Conservation (phyloP, 2,329 filamentous ascomycete genomes). For the Diaporthe batatas region DNA sequence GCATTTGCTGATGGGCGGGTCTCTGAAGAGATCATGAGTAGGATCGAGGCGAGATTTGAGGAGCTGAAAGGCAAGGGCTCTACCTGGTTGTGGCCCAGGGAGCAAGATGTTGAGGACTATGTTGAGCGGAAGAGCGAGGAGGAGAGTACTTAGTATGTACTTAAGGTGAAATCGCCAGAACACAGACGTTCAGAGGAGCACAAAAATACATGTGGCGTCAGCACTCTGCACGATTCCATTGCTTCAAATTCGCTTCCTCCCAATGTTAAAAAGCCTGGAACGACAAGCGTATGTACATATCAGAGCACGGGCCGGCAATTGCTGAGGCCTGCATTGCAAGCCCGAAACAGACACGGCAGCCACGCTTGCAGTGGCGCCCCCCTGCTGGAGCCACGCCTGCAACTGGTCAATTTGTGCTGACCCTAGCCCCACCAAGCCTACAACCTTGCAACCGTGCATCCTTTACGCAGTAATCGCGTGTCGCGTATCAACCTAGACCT, state of each 20-base stretch:
- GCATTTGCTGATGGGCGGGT: conserved; percentile 61
- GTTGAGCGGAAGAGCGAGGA: conserved; percentile 36
- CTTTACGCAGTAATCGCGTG: neutral
- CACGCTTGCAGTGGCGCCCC: neutral
- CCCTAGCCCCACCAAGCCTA: neutral
- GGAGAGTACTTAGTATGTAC: neutral
- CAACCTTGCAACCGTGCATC: neutral
- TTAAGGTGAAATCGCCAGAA: neutral
- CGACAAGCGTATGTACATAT: neutral
- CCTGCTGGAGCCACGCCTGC: neutral
- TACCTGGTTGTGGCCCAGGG: conserved; percentile 55
- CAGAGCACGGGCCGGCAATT: neutral
- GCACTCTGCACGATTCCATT: neutral
- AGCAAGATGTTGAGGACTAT: conserved; percentile 53
- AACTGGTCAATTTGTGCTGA: conserved; percentile 9
- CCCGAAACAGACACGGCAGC: neutral
- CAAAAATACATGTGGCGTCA: too few relatives aligned
- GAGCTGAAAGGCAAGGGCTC: conserved; percentile 47
- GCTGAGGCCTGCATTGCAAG: neutral
- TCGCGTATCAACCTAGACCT: neutral
- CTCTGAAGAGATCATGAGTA: conserved; percentile 48
- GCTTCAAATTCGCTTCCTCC: too few relatives aligned
- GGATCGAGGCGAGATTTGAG: conserved; percentile 49
- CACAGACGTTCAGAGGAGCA: neutral
- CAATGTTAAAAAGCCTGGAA: neutral